Base-by-base conservation (phyloP, 495 filamentous ascomycete species). In the Entonaema liquescens region DNA sequence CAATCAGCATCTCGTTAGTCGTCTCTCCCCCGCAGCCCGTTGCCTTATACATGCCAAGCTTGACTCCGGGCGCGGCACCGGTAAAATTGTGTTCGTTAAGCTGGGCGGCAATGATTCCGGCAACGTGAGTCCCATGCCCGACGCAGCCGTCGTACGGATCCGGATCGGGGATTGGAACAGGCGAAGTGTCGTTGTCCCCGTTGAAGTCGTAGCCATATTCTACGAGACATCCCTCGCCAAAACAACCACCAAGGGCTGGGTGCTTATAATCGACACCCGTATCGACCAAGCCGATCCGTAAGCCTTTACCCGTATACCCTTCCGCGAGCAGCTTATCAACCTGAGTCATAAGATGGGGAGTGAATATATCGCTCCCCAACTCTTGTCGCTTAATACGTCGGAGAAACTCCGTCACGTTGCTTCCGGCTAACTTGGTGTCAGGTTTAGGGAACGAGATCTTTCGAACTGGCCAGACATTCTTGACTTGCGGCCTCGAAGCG, bases 61-160 rank as follows among this genome's bases (percentile, higher is more conserved):
- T 83, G 17, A 79, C 80, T 49, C 78, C 80, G 0, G 81, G 81
- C 7, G 81, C 81, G 23, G 81, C 81, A 23, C 81, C 80, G n/a
- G 80, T 77, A 62, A 83, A 81, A 25, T 74, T 65, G 19, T 74
- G 55, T 40, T 74, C 65, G 25, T 68, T 73, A 9, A 57, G 57
- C 49, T 81, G 75, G 8, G 77, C 81, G 19, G 81, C 81, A 8
- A 40, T 40, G 9, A 40, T 40, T 40, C 38, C 38, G 5, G 38
- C 38, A 17, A 40, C 38, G 15, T 40, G 38, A 40, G 38, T 40
- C 15, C 38, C 38, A 17, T 40, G 38, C 1, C 38, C 38, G 15
- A 40, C 38, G 38, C 38, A 40, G 38, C 15, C 38, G 5, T 40
- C 38, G n/a, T 40, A 40, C 38, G 38, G 38, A 9, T 40, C 38